phyloP scores from a whole-genome alignment of 257 asterid species.

The Eustoma russellianum region DNA sequence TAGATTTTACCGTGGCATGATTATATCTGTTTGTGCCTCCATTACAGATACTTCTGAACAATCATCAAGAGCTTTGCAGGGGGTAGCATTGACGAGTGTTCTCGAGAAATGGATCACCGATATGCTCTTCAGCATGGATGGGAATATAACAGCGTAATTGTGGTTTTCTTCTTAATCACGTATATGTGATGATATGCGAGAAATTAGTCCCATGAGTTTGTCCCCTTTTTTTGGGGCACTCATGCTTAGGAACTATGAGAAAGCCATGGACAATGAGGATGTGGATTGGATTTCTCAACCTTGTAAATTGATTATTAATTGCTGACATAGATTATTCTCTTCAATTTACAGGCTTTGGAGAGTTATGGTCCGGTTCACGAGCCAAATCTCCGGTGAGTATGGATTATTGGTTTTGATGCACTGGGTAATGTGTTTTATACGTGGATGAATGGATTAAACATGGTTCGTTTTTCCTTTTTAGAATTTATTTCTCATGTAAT shows the following conservation, averaged over 20 bases:
- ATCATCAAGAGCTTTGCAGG: conserved; percentile 49
- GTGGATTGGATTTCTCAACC: conserved; percentile 92
- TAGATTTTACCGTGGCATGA: conserved; percentile 37
- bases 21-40: conserved; percentile 52
- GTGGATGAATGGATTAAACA: neutral
- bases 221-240: conserved; percentile 73
- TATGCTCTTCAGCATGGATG: conserved; percentile 98
- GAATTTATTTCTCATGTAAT: neutral
- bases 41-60: conserved; percentile 63
- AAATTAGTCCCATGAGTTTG: conserved; percentile 79
- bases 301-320: conserved; percentile 73
- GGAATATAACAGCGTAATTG: conserved; percentile 99
- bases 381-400: conserved; percentile 82
- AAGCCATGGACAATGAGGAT: conserved; percentile 97
- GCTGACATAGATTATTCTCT: conserved; percentile 99
- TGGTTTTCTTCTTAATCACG: conserved; percentile 99
- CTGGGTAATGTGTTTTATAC: conserved; percentile 19
- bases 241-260: conserved; percentile 78
- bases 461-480: neutral
- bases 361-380: conserved; percentile 85
- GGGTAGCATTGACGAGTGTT: conserved; percentile 30
- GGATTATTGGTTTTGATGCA: conserved; percentile 23
- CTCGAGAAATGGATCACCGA: conserved; percentile 84
- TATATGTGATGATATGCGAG: conserved; percentile 88
- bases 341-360: conserved; percentile 99